phyloP scores from a whole-genome alignment of 1,139 yeast species.

The Lodderomyces pseudojiufengensis region DNA sequence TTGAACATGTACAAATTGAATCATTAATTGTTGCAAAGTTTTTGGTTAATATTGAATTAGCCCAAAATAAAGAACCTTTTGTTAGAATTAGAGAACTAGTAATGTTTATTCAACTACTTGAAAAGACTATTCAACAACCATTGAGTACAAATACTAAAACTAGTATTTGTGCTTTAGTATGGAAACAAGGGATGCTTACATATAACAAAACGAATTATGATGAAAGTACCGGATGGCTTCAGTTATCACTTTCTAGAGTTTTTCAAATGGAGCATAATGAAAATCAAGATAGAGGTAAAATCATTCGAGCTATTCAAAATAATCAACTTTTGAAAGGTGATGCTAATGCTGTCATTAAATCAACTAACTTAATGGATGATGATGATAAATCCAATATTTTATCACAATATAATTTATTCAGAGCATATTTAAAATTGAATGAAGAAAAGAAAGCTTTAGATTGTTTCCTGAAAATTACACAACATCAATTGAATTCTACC shows the following conservation, averaged over 20 bases:
- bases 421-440: conserved; percentile 13
- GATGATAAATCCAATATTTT: conserved; percentile 15
- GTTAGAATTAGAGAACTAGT: conserved; percentile 6
- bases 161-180: conserved; percentile 22
- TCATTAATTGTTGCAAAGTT: conserved; percentile 15
- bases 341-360: conserved; percentile 12
- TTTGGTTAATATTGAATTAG: conserved; percentile 7
- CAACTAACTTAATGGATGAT: conserved; percentile 7
- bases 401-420: conserved; percentile 24
- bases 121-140: conserved; percentile 17
- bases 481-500: conserved; percentile 6
- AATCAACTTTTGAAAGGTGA: conserved; percentile 16
- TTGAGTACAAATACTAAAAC: conserved; percentile 19
- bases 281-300: conserved; percentile 18
- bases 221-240: conserved; percentile 22
- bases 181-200: conserved; percentile 24
- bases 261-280: conserved; percentile 17
- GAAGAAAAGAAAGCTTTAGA: conserved; percentile 11
- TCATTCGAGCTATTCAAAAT: conserved; percentile 23
- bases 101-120: conserved; percentile 18
- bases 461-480: conserved; percentile 10
- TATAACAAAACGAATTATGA: conserved; percentile 14
- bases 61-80: neutral
- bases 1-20: conserved; percentile 18
- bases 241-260: conserved; percentile 19